A percentile compares a stretch with the other conserved stretches of the same genome.
These are phyloP conservation scores for Debaryomyces hansenii DNA, from an alignment of 805 yeast genomes.

Conservation along the genomic window DNA sequence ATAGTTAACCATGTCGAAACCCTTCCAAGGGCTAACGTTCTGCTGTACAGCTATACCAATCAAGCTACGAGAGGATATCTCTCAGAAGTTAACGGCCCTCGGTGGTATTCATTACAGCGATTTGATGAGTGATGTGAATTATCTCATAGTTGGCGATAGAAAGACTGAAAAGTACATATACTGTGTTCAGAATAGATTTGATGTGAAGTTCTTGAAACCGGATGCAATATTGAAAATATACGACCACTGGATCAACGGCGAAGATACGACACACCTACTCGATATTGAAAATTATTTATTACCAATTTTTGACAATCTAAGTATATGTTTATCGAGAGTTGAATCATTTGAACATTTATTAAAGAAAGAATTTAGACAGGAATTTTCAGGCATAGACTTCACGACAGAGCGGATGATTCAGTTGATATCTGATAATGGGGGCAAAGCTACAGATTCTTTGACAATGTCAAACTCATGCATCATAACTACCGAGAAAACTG, in stretches of 20 bases:
- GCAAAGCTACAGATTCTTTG: slow-evolving; percentile 50
- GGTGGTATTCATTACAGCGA: slow-evolving; percentile 63
- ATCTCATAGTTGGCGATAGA: slow-evolving; percentile 58
- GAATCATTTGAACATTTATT: slow-evolving; percentile 12
- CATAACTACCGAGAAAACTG: slow-evolving; percentile 50
- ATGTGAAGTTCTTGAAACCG: slow-evolving; percentile 55
- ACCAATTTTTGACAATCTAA: slow-evolving; percentile 46
- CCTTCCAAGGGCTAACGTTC: slow-evolving; percentile 50
- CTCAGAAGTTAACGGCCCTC: slow-evolving; percentile 47
- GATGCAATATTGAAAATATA: slow-evolving; percentile 46
- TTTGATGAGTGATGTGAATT: slow-evolving; percentile 59
- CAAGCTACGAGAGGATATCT: slow-evolving; percentile 41
- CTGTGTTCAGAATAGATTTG: slow-evolving; percentile 51
- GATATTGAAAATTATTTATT: slow-evolving; percentile 25
- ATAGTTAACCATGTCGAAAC: slow-evolving; percentile 15
- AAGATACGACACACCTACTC: slow-evolving; percentile 27
- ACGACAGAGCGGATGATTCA: slow-evolving; percentile 26
- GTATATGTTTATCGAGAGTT: slow-evolving; percentile 46
- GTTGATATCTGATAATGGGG: slow-evolving; percentile 46
- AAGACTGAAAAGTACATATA: slow-evolving; percentile 56
- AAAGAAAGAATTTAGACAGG: slow-evolving; percentile 22
- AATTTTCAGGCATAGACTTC: slow-evolving; percentile 11
- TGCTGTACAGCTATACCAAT: slow-evolving; percentile 57
- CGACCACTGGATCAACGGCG: slow-evolving; percentile 54
- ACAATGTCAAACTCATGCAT: slow-evolving; percentile 44